phyloP scores from a whole-genome alignment of 2,329 filamentous ascomycete species.

The Microdochium nivale region DNA sequence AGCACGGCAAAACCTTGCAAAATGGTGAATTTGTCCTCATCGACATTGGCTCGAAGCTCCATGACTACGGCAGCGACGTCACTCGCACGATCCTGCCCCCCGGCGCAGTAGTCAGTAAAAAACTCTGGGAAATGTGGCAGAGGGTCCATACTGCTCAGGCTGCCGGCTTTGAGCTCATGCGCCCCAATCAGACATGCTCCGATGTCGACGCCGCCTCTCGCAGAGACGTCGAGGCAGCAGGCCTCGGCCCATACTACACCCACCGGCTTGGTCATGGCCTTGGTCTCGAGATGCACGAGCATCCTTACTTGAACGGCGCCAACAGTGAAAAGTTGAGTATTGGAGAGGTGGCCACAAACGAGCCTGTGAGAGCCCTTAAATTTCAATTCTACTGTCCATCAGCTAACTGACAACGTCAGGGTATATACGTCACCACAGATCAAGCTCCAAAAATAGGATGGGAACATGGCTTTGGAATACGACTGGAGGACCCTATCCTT shows the following conservation, averaged over 20 bases:
- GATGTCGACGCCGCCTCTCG: slow-evolving; percentile 18
- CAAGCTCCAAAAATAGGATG: slow-evolving; percentile 15
- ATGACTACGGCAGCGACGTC: slow-evolving; percentile 19
- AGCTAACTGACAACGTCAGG: slow-evolving; percentile 5
- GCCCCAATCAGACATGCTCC: slow-evolving; percentile 16
- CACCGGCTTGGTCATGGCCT: slow-evolving; percentile 19
- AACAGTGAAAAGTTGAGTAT: slow-evolving; percentile 16
- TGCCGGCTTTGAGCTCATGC: slow-evolving; percentile 16
- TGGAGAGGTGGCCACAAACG: slow-evolving; percentile 17
- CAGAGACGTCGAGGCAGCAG: slow-evolving; percentile 10
- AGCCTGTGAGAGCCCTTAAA: slow-evolving; percentile 12
- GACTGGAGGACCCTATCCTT: slow-evolving; percentile 18
- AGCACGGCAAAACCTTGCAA: slow-evolving; percentile 13
- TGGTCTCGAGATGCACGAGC: slow-evolving; percentile 19
- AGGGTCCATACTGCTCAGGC: slow-evolving; percentile 14
- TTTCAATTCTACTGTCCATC: no score
- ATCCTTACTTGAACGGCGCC: slow-evolving; percentile 19
- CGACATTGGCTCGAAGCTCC: slow-evolving; percentile 18
- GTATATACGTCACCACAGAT: slow-evolving; percentile 20
- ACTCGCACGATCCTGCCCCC: slow-evolving; percentile 17
- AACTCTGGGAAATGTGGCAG: slow-evolving; percentile 16
- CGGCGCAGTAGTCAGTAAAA: slow-evolving; percentile 10
- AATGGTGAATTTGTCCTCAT: slow-evolving; percentile 18
- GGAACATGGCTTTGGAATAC: slow-evolving; percentile 15
- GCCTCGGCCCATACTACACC: slow-evolving; percentile 17